Evolutionary conservation across 768 basidiomycete species (phyloP), one percentile per base, ranked within the genome.

Genomic region (Lyophyllum decastes): DNA sequence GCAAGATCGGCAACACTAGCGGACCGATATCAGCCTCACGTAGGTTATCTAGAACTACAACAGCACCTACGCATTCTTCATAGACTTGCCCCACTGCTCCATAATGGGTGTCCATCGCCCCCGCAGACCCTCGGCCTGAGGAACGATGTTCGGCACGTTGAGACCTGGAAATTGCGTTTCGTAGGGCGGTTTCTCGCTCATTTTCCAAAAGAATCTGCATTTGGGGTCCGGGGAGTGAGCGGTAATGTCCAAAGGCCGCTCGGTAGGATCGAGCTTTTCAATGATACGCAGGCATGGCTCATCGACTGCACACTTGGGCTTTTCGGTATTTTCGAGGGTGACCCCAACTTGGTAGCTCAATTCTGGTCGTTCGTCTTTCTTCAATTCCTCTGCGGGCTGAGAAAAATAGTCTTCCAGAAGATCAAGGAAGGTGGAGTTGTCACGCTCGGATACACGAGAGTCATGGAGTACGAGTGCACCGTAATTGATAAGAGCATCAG

Each of bases 241-340:
- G 25, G 79, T 78, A 55, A 92, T 87, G 70, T 98, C 95, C 50
- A 98, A 72, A 7, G 95, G 95, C 27, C 95, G 74, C 66, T 98
- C 92, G 0, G 81, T 72, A 2, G 87, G 86, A 38, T 90, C 90
- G 22, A 98, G 78, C 2, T 76, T 76, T 50, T 83, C 82, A 62
- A 98, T 98, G 57, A 98, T 79, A 40, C 78, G 77, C 41, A 92
- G 79, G 68, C 95, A 98, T 11, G 90, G 86, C 48, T 90, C 88
- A 66, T 94, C 83, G 10, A 85, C 87, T 4, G 92, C 90, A 70
- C 92, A 94, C 69, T 86, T 91, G 35, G 90, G 89, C 66, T 92
- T 94, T 75, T 97, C 95, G 2, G 94, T 98, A 71, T 95, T 94
- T 74, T 95, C 94, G n/a, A 96, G 84, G 4, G 95, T 97, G 4